Base-by-base conservation (phyloP, 768 basidiomycete genomes). In the Kwoniella botswanensis region DNA sequence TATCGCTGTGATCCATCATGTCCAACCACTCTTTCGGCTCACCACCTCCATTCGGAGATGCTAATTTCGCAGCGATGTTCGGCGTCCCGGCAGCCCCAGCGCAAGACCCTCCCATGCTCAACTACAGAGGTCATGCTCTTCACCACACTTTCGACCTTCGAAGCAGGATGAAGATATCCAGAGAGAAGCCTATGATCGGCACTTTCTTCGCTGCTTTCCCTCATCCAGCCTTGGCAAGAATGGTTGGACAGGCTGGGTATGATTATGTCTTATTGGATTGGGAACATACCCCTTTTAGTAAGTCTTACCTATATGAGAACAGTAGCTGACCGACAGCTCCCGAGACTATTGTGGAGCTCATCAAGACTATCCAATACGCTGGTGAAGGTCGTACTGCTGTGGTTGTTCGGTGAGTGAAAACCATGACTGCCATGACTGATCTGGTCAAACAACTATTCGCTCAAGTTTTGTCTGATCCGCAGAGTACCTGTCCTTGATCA, bases 21-120 rank as follows among this genome's bases (percentile, higher is more conserved):
- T 9, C 42, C 18, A 29, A 61, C n/a, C 64, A 65, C 35, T 18
- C 64, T 57, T 67, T 67, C 29, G 66, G 66, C n/a, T 58, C 41
- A 22, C 66, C 66, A 24, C 66, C 66, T 29, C 24, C 66, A 10
- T 54, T 67, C 29, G 66, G 56, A 54, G 58, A 67, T 58, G 41
- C 66, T 18, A 35, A 12, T 13, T 67, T 67, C 26, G 56, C 57
- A 9, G 4, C n/a, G 17, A 29, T 58, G 21, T 58, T 67, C 35
- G 66, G 66, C n/a, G 44, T 67, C 17, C 57, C 66, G 4, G 26
- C 66, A n/a, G 66, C 66, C 21, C 66, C 66, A 26, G 56, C 41
- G 22, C 66, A 67, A 52, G 66, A 67, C 29, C 66, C 66, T 24
- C 44, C 66, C 44, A 67, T 67, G 66, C 43, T 58, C 44, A 67